Evolutionary conservation across 2,329 filamentous ascomycete genomes (phyloP).

Genomic region (Microsporum audouinii): DNA sequence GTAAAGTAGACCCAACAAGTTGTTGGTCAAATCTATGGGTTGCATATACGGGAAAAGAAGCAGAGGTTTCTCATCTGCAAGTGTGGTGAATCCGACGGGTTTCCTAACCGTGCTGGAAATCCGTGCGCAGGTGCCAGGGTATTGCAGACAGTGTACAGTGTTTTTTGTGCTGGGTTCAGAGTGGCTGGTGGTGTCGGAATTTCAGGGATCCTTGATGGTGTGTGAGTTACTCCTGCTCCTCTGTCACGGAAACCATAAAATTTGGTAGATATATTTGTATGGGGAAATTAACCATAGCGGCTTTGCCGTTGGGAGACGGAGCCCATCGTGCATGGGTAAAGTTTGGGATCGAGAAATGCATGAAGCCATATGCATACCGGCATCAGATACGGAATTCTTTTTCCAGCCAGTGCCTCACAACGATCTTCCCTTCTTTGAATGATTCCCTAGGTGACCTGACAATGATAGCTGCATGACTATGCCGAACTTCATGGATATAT

Average conservation of each 20-base stretch:
- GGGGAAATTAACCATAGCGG: background rate
- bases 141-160: background rate
- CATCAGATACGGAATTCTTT: slow-evolving; percentile 48
- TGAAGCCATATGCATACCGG: background rate
- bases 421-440: slow-evolving; percentile 65
- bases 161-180: background rate
- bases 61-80: background rate
- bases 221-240: background rate
- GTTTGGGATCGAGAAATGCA: background rate
- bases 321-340: background rate
- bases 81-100: background rate
- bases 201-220: background rate
- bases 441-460: slow-evolving; percentile 55
- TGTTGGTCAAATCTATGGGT: background rate
- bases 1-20: background rate
- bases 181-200: background rate
- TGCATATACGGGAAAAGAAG: background rate
- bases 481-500: slow-evolving; percentile 50
- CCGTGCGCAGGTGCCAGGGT: background rate
- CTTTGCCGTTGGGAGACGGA: background rate
- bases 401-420: slow-evolving; percentile 70
- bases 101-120: background rate
- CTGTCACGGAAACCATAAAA: no score
- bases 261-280: background rate
- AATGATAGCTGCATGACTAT: slow-evolving; percentile 85